Base-by-base conservation (phyloP, 208 protist species). In the Histomonas meleagridis region DNA sequence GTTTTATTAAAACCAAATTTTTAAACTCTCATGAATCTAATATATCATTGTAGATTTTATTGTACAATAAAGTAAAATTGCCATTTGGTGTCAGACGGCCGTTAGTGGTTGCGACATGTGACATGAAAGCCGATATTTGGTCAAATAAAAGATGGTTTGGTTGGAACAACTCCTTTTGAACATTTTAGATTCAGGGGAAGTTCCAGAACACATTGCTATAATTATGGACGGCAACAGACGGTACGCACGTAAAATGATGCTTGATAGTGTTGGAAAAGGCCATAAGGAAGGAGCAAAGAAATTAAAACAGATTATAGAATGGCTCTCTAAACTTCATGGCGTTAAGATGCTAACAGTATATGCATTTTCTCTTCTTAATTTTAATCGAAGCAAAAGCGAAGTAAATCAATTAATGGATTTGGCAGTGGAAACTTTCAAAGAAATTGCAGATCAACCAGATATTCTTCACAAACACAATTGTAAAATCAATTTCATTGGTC, bases 181-280 rank as follows among this genome's bases (percentile, higher is more conserved):
- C 0, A 32, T 90, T n/a, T 35, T 70, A 1, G 65, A 86, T 38
- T 14, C 51, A 9, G 92, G 92, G 1, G 69, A 90, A 60, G 69
- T 69, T 35, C 92, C 92, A 35, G 28, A 53, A 3, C 92, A 92
- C 26, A 43, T 92, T 26, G 92, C 78, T 16, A 91, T 92, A 48
- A 53, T 92, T 49, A 92, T 92, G 92, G 92, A 92, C 35, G 92
- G 92, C 26, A 92, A 92, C 72, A 51, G 92, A 40, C 28, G 92
- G 62, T 92, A 90, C 72, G 92, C 92, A 26, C 16, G 92, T 18
- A 86, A 86, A 35, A 48, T 51, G 76, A 12, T n/a, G 23, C 28
- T 86, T 51, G 38, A 48, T 12, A 35, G 16, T 12, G 46, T 86
- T 38, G 38, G 16, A 18, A 0, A 51, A 23, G 76, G 76, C 46